Evolutionary conservation across 2,329 filamentous ascomycete species (phyloP).

Genomic region (Cytospora paraplurivora): DNA sequence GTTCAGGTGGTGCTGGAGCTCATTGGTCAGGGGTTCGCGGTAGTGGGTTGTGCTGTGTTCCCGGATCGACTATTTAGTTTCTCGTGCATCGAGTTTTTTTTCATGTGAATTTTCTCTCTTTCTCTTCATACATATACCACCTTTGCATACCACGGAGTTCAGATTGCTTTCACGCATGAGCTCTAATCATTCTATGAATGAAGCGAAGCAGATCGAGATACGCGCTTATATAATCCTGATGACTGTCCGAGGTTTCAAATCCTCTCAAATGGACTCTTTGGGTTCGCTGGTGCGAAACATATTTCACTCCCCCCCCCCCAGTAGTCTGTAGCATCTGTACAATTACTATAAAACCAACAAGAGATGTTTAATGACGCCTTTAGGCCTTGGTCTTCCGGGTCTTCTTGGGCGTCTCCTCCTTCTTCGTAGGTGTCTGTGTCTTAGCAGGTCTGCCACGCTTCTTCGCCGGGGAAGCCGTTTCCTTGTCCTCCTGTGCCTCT

Average conservation of each 20-base stretch:
- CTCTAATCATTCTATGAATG: slow-evolving; percentile 26
- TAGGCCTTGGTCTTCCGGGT: slow-evolving; percentile 37
- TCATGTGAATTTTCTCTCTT: slow-evolving; percentile 42
- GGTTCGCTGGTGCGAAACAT: slow-evolving; percentile 27
- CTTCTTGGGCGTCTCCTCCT: slow-evolving; percentile 35
- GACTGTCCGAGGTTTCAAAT: slow-evolving; percentile 27
- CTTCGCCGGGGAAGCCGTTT: slow-evolving; percentile 31
- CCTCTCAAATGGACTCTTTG: slow-evolving; percentile 31
- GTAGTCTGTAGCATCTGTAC: slow-evolving; percentile 29
- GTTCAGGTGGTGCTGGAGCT: slow-evolving; percentile 5
- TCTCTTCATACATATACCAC: slow-evolving; percentile 50
- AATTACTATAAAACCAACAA: slow-evolving; percentile 4
- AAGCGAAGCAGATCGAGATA: slow-evolving; percentile 27
- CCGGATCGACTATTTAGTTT: slow-evolving; percentile 10
- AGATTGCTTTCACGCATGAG: slow-evolving; percentile 36
- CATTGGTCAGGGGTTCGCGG: slow-evolving; percentile 11
- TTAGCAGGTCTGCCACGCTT: slow-evolving; percentile 27
- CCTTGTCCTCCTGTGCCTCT: slow-evolving; percentile 39
- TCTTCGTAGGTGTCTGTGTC: slow-evolving; percentile 38
- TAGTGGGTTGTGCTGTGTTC: not conserved
- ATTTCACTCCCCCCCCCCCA: slow-evolving; percentile 20
- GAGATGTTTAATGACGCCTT: slow-evolving; percentile 32
- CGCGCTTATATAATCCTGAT: slow-evolving; percentile 30
- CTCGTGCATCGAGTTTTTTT: slow-evolving; percentile 29
- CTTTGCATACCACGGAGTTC: slow-evolving; percentile 43